Base-by-base conservation (phyloP, 129 eudicot species). In the Sambucus nigra region DNA sequence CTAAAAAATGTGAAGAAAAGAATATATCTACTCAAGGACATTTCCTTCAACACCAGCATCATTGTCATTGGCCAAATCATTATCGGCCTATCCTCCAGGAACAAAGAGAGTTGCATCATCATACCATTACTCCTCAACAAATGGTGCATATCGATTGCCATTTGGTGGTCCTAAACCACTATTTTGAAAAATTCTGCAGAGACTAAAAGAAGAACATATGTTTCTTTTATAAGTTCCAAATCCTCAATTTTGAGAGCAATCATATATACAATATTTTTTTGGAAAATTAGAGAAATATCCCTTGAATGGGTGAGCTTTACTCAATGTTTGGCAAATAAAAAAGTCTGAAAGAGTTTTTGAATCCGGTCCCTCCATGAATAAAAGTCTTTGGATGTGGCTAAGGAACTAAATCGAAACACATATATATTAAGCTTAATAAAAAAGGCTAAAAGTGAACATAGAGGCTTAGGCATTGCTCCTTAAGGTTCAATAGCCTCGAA, bases 101-200 rank as follows among this genome's bases (percentile, higher is more conserved):
- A 83, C 74, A 40, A 80, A 21, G 7, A 81, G 75, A 18, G 76
- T 54, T 33, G 72, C 47, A 55, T 80, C 94, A 12, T 80, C 86
- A 23, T 77, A 91, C 97, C 97, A 88, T 59, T 88, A 94, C 72
- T 88, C 97, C 56, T 83, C 97, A 24, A 88, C 57, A 73, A 88
- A 88, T 16, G 97, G 97, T 20, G 94, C 97, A 73, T 88, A 88
- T 40, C 94, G 79, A 68, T 88, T 92, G 55, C 94, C 94, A 60
- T 74, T n/a, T 5, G 94, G 88, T 21, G 94, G 94, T 32, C 97
- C 97, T 48, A 84, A 59, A 42, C 94, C 94, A 62, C 94, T 88
- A n/a, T 88, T 88, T 28, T 88, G 86, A 51, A 88, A 88, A 74
- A 83, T 88, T 68, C 83, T 78, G 73, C 96, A 88, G 15, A 88